Evolutionary conservation across 371 early-diverging fungal species (phyloP).

Genomic region (Rhizopus sp.): DNA sequence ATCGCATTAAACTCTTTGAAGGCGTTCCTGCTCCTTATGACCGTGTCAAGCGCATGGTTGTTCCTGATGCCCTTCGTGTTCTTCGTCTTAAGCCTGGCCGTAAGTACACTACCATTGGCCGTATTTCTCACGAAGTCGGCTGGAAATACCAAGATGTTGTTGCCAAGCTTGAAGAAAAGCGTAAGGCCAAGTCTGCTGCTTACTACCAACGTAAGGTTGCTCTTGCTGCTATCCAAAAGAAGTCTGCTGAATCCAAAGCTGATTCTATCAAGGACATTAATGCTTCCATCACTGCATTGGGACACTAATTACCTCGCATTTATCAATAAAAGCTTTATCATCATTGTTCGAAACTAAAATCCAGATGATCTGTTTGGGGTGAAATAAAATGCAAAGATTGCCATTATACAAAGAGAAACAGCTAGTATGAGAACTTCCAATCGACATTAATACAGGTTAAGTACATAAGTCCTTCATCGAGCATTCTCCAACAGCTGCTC

Average conservation of each 20-base stretch:
- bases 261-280: constrained; percentile 52
- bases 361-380: too few species aligned
- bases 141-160: constrained; percentile 99
- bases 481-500: too few species aligned
- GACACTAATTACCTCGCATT: constrained; percentile 47
- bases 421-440: too few species aligned
- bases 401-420: too few species aligned
- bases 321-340: too few species aligned
- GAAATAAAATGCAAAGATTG: too few species aligned
- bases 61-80: constrained; percentile 97
- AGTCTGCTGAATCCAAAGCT: constrained; percentile 53
- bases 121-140: constrained; percentile 96
- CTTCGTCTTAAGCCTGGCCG: constrained; percentile 96
- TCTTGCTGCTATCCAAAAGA: constrained; percentile 47
- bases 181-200: constrained; percentile 92
- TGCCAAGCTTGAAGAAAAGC: constrained; percentile 95
- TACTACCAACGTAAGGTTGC: constrained; percentile 89
- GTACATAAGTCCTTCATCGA: too few species aligned
- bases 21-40: constrained; percentile 99
- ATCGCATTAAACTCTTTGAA: constrained; percentile 98
- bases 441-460: too few species aligned
- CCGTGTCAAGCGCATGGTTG: constrained; percentile 94
- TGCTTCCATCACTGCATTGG: constrained; percentile 52
- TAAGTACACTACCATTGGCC: constrained; percentile 95
- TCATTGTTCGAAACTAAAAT: too few species aligned